A percentile compares a stretch with the other conserved stretches of the same genome.
These are phyloP conservation scores for Dianthus caryophyllus DNA, from an alignment of 148 eudicot species.

Conservation along the genomic window DNA sequence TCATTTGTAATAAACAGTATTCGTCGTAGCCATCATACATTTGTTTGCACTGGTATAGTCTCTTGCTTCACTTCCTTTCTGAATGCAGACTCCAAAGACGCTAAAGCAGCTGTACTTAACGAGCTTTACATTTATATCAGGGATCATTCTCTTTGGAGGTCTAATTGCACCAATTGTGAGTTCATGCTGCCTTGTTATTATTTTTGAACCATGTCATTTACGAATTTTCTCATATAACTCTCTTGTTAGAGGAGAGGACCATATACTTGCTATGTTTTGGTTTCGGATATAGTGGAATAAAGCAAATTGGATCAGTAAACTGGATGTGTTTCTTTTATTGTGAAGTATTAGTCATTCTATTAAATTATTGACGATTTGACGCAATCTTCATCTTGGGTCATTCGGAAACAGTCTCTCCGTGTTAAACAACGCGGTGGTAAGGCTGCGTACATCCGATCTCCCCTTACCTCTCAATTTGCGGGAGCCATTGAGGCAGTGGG, in stretches of 20 bases:
- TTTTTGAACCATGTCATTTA: too few species aligned
- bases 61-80: slow-evolving; percentile 15
- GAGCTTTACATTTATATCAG: slow-evolving; percentile 80
- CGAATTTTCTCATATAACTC: neutral
- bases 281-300: too few species aligned
- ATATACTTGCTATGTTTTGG: neutral
- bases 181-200: slow-evolving; percentile 10
- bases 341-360: too few species aligned
- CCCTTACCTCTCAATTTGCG: too few species aligned
- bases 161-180: slow-evolving; percentile 92
- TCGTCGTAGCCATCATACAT: neutral
- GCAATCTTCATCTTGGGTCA: too few species aligned
- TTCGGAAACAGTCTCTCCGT: too few species aligned
- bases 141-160: slow-evolving; percentile 84
- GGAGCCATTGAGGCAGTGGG: too few species aligned
- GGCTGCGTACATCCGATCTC: too few species aligned
- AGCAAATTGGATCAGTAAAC: too few species aligned
- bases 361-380: too few species aligned
- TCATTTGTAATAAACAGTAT: neutral
- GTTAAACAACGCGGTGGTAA: too few species aligned
- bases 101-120: slow-evolving; percentile 89
- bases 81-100: slow-evolving; percentile 74
- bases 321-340: too few species aligned
- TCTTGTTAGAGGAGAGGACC: neutral
- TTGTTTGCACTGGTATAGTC: neutral